Base-by-base conservation (phyloP, 176 grass and related monocot species). In the Ampelocalamus luodianensis region DNA sequence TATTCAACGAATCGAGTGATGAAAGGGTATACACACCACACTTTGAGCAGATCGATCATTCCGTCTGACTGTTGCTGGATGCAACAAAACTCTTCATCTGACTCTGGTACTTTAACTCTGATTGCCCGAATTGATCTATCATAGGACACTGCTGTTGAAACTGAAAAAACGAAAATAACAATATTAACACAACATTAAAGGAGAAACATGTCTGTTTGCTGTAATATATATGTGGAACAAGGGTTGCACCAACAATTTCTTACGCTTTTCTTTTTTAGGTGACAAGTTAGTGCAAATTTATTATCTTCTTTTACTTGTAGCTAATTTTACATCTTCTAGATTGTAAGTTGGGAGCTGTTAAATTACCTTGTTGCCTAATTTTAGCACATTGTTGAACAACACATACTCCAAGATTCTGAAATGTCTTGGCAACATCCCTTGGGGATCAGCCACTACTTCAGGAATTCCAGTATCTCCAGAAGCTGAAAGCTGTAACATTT, bases 311-410 rank as follows among this genome's bases (percentile, higher is more conserved):
- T 46, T 82, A 76, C 27, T 77, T 63, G 10, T 8, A 49, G 76
- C n/a, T 77, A 85, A 13, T 43, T 44, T 55, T 60, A 10, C 45
- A 50, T 60, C 6, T 16, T 56, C 20, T 32, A 68, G 0, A 59
- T 74, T 76, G 72, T 59, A 81, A 59, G 27, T 34, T 71, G 49
- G 20, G 43, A 72, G 10, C 43, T 44, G 29, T 24, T 59, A 78
- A 72, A 40, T 87, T 90, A 93, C 96, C 96, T 89, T 98, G 96
- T 77, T 98, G 96, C 73, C 96, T 92, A 87, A 98, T 98, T 98
- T 93, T 98, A 45, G 96, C 96, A 89, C 96, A 95, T 40, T 98
- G 96, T 85, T 93, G 96, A 80, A 98, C 96, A 82, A 98, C 93
- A 82, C 96, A 98, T 51, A 93, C 96, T 87, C 96, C 96, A 83